Percentiles rank a stretch among this genome's conserved stretches.
Conservation (phyloP, 805 yeast species). For the Starmera pachycereana region DNA sequence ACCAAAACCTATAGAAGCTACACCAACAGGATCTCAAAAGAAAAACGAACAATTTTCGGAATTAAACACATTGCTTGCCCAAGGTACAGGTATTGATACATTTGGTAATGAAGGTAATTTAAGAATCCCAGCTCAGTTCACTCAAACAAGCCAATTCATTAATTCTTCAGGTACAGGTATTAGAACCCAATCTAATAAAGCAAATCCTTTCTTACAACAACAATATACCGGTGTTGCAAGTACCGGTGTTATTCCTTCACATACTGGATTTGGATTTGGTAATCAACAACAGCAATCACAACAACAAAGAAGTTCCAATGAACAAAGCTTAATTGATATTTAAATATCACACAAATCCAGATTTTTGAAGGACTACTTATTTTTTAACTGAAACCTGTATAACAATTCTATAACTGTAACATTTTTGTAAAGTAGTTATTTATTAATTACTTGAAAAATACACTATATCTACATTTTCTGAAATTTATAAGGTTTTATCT, state of each 20-base stretch:
- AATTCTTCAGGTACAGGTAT: slow-evolving; percentile 83
- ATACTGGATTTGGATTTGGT: slow-evolving; percentile 94
- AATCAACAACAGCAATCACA: slow-evolving; percentile 36
- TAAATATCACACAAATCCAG: slow-evolving; percentile 1
- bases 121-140: slow-evolving; percentile 89
- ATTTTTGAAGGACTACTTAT: too few relatives aligned
- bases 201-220: slow-evolving; percentile 38
- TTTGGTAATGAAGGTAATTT: slow-evolving; percentile 80
- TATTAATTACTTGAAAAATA: too few relatives aligned
- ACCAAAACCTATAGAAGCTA: slow-evolving; percentile 28
- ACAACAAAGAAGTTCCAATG: slow-evolving; percentile 3
- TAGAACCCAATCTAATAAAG: slow-evolving; percentile 22
- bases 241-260: slow-evolving; percentile 61
- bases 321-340: slow-evolving; percentile 20
- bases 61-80: slow-evolving; percentile 66
- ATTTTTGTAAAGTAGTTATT: too few relatives aligned
- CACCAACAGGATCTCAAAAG: slow-evolving; percentile 42
- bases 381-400: not conserved
- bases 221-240: slow-evolving; percentile 70
- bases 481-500: not conserved
- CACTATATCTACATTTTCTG: not conserved
- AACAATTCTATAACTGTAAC: too few relatives aligned
- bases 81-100: slow-evolving; percentile 89
- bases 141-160: slow-evolving; percentile 69
- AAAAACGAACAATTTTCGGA: slow-evolving; percentile 56